A percentile compares a stretch with the other conserved stretches of the same genome.
These are phyloP conservation scores for Penicilliopsis zonata DNA, from an alignment of 495 filamentous ascomycete genomes.

Conservation along the genomic window DNA sequence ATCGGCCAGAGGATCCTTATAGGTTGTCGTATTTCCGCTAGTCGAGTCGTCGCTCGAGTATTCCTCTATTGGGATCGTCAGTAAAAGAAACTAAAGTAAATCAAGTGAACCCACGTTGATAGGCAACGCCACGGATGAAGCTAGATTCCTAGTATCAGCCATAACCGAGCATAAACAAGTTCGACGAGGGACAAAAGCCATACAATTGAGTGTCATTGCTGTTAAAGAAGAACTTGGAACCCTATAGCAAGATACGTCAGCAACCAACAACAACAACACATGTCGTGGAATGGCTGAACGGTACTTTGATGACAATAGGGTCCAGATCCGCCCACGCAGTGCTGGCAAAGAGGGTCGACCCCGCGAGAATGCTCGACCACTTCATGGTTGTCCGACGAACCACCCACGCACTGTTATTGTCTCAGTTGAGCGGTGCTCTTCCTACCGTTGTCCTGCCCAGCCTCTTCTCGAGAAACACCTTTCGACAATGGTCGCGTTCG, in stretches of 20 bases:
- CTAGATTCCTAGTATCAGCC: constrained; percentile 16
- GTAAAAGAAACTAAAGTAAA: neutral
- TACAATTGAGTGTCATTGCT: constrained; percentile 67
- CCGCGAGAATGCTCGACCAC: constrained; percentile 11
- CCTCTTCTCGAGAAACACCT: no score
- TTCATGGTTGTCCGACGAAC: constrained; percentile 15
- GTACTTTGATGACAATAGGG: constrained; percentile 55
- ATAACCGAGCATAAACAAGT: constrained; percentile 3
- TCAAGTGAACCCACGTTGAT: constrained; percentile 42
- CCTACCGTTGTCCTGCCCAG: no score
- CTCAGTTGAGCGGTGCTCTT: no score
- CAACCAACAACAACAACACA: constrained; percentile 3
- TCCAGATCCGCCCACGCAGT: constrained; percentile 21
- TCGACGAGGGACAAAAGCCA: constrained; percentile 8
- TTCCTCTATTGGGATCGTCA: constrained; percentile 25
- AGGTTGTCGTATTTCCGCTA: constrained; percentile 18
- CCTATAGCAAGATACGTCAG: constrained; percentile 22
- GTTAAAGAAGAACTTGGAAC: constrained; percentile 67
- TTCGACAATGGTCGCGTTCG: no score
- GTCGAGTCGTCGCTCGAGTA: constrained; percentile 22
- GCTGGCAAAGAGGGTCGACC: constrained; percentile 11
- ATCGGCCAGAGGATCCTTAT: constrained; percentile 61
- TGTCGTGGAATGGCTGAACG: neutral
- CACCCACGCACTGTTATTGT: no score
- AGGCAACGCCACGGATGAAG: constrained; percentile 77